Evolutionary conservation across 805 yeast species (phyloP).

Genomic region (Cyberlindnera petersonii): DNA sequence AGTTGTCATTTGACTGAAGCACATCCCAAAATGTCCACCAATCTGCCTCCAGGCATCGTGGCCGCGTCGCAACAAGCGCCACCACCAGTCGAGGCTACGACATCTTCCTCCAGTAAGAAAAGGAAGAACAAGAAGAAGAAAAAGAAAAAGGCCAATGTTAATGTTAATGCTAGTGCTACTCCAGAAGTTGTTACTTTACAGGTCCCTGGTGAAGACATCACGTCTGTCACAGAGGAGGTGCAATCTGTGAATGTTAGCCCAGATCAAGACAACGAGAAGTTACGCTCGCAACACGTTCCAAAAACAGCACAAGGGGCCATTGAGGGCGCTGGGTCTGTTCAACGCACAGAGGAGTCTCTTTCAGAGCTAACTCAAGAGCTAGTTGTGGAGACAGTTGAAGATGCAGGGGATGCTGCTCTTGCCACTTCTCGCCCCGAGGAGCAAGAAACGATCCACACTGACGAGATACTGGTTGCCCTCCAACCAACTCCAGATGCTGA

Average conservation of each 20-base stretch:
- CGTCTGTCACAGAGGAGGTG: too few species aligned
- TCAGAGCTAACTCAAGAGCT: background rate
- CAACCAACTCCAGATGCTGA: too few species aligned
- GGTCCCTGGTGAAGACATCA: too few species aligned
- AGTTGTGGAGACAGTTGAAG: background rate
- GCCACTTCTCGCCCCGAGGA: too few species aligned
- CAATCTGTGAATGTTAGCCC: too few species aligned
- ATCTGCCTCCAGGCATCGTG: background rate
- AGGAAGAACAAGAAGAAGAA: slow-evolving; percentile 11
- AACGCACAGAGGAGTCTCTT: background rate
- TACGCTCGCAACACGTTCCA: too few species aligned
- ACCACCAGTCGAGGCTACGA: background rate
- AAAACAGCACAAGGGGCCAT: too few species aligned
- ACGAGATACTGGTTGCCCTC: too few species aligned
- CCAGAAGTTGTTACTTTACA: background rate
- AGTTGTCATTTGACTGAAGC: background rate
- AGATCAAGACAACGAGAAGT: too few species aligned
- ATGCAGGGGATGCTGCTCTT: background rate
- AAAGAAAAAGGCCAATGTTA: slow-evolving; percentile 6
- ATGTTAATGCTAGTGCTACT: background rate
- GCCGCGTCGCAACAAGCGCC: slow-evolving; percentile 3
- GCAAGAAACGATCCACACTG: background rate
- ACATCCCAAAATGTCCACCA: slow-evolving; percentile 1
- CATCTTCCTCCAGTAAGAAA: slow-evolving; percentile 6
- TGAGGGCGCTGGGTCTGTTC: background rate